phyloP scores from a whole-genome alignment of 495 filamentous ascomycete genomes.

The Platismatia glauca region DNA sequence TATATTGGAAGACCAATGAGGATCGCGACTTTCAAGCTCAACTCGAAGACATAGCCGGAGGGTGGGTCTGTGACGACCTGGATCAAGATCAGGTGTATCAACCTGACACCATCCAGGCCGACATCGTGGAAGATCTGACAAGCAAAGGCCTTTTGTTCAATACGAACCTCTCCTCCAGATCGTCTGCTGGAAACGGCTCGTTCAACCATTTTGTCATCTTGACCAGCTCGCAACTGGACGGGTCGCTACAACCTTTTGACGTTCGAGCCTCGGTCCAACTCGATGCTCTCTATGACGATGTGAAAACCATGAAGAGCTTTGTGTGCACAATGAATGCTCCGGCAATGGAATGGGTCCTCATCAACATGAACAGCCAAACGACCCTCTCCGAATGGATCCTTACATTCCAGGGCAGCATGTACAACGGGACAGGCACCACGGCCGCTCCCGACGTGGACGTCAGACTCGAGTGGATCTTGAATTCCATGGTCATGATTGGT shows the following conservation, averaged over 20 bases:
- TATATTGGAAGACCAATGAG: slow-evolving; percentile 2
- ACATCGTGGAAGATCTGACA: slow-evolving; percentile 8
- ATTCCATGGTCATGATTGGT: slow-evolving; percentile 9
- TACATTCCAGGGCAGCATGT: slow-evolving; percentile 8
- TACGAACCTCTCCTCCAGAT: neutral
- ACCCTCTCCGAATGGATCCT: slow-evolving; percentile 9
- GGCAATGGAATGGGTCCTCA: slow-evolving; percentile 6
- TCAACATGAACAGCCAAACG: neutral
- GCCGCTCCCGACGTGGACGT: neutral
- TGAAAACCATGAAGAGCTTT: slow-evolving; percentile 11
- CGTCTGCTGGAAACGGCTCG: neutral
- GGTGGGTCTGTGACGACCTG: slow-evolving; percentile 5
- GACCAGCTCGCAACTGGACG: slow-evolving; percentile 6
- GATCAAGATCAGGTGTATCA: slow-evolving; percentile 5
- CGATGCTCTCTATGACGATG: neutral
- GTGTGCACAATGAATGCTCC: slow-evolving; percentile 4
- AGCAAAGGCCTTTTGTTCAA: slow-evolving; percentile 1
- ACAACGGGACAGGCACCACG: slow-evolving; percentile 4
- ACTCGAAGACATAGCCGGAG: neutral
- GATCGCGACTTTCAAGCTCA: slow-evolving; percentile 9
- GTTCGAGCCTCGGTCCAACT: slow-evolving; percentile 6
- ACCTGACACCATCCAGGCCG: neutral
- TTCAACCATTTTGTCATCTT: slow-evolving; percentile 4
- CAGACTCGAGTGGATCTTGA: slow-evolving; percentile 6
- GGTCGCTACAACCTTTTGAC: slow-evolving; percentile 2